phyloP scores from a whole-genome alignment of 805 yeast genomes.

The Limtongia smithiae region DNA sequence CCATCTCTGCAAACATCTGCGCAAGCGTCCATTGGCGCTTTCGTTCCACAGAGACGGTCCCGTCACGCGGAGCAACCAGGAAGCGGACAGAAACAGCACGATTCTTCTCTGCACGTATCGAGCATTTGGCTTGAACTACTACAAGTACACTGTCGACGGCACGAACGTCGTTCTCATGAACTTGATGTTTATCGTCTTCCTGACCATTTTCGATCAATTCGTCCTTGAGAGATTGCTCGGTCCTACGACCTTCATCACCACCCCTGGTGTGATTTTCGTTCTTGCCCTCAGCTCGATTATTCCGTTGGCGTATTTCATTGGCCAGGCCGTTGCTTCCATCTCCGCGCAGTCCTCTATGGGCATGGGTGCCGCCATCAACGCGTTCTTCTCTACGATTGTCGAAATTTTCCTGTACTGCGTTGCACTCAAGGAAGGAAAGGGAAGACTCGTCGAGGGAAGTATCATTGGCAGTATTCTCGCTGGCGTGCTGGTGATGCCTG shows the following conservation, averaged over 20 bases:
- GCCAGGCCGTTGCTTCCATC: constrained; percentile 98
- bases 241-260: constrained; percentile 47
- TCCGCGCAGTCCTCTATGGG: constrained; percentile 99
- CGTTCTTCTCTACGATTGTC: constrained; percentile 93
- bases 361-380: constrained; percentile 95
- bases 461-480: constrained; percentile 91
- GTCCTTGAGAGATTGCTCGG: constrained; percentile 50
- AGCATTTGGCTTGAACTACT: constrained; percentile 87
- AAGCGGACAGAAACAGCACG: constrained; percentile 39
- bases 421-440: constrained; percentile 80
- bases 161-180: constrained; percentile 91
- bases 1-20: constrained; percentile 68
- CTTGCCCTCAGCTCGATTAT: constrained; percentile 79
- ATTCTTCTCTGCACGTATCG: constrained; percentile 86
- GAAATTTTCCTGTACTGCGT: constrained; percentile 91
- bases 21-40: constrained; percentile 89
- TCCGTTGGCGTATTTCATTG: constrained; percentile 94
- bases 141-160: constrained; percentile 94
- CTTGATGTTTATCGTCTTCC: constrained; percentile 69
- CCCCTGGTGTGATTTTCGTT: constrained; percentile 64
- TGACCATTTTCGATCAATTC: constrained; percentile 77
- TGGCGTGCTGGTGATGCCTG: constrained; percentile 87
- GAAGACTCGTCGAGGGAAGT: constrained; percentile 89
- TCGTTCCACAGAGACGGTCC: constrained; percentile 47
- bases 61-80: constrained; percentile 34